phyloP scores from a whole-genome alignment of 2,329 filamentous ascomycete genomes.

The Cladosporium sp. region DNA sequence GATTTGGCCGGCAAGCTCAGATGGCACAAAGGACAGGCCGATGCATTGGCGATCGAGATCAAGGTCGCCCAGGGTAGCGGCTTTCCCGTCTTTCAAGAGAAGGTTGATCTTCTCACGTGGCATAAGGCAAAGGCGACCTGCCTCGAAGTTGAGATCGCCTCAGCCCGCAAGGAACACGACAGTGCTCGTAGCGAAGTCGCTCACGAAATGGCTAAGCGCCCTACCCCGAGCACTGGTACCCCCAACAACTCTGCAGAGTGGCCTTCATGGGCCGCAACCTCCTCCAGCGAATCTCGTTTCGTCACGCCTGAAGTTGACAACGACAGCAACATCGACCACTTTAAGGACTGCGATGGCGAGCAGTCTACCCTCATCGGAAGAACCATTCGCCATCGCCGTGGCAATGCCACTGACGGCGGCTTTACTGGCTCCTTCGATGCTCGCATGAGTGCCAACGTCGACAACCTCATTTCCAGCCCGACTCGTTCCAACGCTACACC shows the following conservation, averaged over 20 bases:
- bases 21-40: neutral
- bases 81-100: neutral
- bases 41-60: neutral
- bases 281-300: neutral
- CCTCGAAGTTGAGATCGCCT: slow-evolving; percentile 12
- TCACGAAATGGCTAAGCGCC: neutral
- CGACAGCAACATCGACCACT: neutral
- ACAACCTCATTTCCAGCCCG: neutral
- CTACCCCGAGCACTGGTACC: neutral
- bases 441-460: neutral
- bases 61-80: neutral
- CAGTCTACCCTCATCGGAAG: neutral
- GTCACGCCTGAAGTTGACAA: neutral
- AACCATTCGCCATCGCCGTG: neutral
- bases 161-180: slow-evolving; percentile 16
- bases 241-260: neutral
- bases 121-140: neutral
- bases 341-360: neutral
- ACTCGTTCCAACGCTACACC: neutral
- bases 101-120: neutral
- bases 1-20: neutral
- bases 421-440: neutral
- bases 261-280: neutral
- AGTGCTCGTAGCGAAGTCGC: slow-evolving; percentile 8
- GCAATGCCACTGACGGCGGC: neutral